Base-by-base conservation (phyloP, 164 flowering plant genomes). In the Tetracentron sinense region DNA sequence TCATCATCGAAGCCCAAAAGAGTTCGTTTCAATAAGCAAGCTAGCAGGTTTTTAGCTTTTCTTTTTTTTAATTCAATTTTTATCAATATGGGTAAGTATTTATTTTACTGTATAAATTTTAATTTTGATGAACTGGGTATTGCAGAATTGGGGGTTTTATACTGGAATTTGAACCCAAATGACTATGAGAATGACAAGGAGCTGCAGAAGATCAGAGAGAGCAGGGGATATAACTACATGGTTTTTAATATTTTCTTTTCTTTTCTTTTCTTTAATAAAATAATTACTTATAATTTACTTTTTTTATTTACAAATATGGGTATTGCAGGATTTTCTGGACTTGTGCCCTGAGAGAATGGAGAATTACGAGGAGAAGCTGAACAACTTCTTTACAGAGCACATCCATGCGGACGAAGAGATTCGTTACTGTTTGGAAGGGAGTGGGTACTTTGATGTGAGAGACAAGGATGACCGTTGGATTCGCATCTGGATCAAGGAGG, bases 351-450 rank as follows among this genome's bases (percentile, higher is more conserved):
- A 80, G 75, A 90, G 79, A 71, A 76, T 85, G 68, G 82, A 82
- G 4, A 87, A 94, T 66, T 90, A 84, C 48, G 92, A 94, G 61
- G 80, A 85, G 77, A 94, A 94, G 79, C 74, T 94, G 78, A 94
- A 80, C 78, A 89, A 79, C 73, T 94, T 93, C 76, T 93, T 75
- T 71, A 79, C 83, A 6, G 98, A 94, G 75, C 98, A 94, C 74
- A 85, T 90, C 4, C 98, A 90, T 58, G 87, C 75, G 0, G 86
- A 90, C 47, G 98, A 94, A 69, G 98, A 94, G 78, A 90, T 94
- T 28, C 90, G 98, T 6, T 94, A 94, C 68, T 90, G 94, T 68
- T 69, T 94, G 67, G 82, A 82, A 71, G 97, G 98, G 14, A 87
- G 95, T 65, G 97, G 96, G 3, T 90, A 89, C 66, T 90, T 94